Evolutionary conservation across 805 yeast genomes (phyloP).

Genomic region (Tetrapisispora taiwanensis): DNA sequence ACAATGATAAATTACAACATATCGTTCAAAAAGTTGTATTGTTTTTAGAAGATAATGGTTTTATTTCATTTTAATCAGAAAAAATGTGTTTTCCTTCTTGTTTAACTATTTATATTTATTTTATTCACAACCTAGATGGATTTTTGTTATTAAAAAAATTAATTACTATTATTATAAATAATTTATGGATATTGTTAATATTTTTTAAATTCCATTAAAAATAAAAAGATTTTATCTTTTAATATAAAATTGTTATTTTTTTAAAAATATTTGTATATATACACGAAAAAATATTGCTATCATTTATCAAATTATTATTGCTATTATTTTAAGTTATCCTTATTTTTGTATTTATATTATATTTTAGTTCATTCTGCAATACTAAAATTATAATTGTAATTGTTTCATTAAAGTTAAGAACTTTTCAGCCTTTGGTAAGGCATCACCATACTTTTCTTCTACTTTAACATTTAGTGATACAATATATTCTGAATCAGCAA

Average conservation of each 20-base stretch:
- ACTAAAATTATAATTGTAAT: slow-evolving; percentile 5
- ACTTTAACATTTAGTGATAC: slow-evolving; percentile 17
- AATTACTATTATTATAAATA: background rate
- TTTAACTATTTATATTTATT: too few relatives aligned
- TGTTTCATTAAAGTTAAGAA: slow-evolving; percentile 19
- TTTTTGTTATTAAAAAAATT: too few relatives aligned
- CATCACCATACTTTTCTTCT: slow-evolving; percentile 15
- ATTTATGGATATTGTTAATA: background rate
- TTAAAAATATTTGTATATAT: background rate
- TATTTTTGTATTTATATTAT: background rate
- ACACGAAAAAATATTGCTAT: slow-evolving; percentile 1
- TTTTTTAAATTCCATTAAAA: too few relatives aligned
- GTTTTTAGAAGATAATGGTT: slow-evolving; percentile 74
- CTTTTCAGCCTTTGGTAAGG: slow-evolving; percentile 17
- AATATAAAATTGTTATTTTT: background rate
- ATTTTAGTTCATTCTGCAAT: background rate
- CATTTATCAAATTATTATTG: background rate
- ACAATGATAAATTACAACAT: slow-evolving; percentile 48
- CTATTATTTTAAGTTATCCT: background rate
- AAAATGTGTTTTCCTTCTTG: too few relatives aligned
- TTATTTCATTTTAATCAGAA: slow-evolving; percentile 49
- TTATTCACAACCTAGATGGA: too few relatives aligned
- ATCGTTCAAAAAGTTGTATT: slow-evolving; percentile 67
- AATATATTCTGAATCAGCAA: slow-evolving; percentile 8
- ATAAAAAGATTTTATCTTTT: too few relatives aligned